Base-by-base conservation (phyloP, 139 green algal genomes). In the Eudorina sp. region DNA sequence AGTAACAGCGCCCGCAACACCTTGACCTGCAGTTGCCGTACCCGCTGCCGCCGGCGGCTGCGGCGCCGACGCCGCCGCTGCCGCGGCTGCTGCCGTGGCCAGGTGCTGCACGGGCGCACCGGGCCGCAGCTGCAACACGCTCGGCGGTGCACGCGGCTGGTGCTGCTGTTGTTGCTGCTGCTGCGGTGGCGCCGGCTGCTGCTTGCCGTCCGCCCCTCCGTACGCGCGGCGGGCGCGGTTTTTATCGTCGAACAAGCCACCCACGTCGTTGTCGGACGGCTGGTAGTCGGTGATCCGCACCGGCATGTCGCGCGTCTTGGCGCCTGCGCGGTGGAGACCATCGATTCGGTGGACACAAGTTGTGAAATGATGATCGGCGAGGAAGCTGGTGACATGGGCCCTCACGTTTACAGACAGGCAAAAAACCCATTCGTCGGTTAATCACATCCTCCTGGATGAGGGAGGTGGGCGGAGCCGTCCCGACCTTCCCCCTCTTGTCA, bases 221-320 rank as follows among this genome's bases (percentile, higher is more conserved):
- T 83, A 75, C 34, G 75, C 68, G 38, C 84, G 72, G 21, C 40
- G 72, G 4, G 84, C 72, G 72, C 72, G 84, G 84, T 36, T 62
- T 31, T 68, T 76, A 89, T 94, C 86, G 85, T 97, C 95, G 91
- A 97, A 96, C 62, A 96, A 79, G 53, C 95, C 95, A 18, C 93
- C 93, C 45, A 91, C 69, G 72, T 95, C 94, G 16, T 41, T 48
- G 53, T 92, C 88, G 9, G 36, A 69, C 9, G 95, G 94, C 70
- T 82, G 40, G 76, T 94, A 97, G 89, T 95, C 93, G 8, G 85
- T 92, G 43, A 97, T 86, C 31, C 83, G 86, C 13, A 90, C 85
- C 23, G 96, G 96, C 53, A 93, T 95, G 90, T 98, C 94, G 23
- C 93, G 93, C 7, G 95, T 98, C 89, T 92, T 90, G 41, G 92